Conservation (phyloP, 495 filamentous ascomycete species). For the Xylaria venustula region DNA sequence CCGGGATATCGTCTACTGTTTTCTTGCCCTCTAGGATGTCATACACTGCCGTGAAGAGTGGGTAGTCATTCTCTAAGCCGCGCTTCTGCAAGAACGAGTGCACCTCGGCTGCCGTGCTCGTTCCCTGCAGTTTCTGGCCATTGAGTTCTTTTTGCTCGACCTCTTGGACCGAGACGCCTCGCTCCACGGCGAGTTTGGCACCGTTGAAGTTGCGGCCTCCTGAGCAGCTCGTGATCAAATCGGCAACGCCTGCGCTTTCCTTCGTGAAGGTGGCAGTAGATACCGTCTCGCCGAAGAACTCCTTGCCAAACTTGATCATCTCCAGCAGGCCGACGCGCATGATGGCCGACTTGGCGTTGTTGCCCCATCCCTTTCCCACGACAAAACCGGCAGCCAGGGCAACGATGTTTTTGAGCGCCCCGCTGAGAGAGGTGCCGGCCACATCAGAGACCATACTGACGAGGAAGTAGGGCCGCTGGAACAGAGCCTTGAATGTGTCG, state of each 20-base stretch:
- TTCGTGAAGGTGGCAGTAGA: constrained; percentile 85
- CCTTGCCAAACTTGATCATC: constrained; percentile 90
- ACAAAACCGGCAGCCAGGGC: constrained; percentile 94
- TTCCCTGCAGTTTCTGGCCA: constrained; percentile 96
- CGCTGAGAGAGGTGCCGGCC: constrained; percentile 90
- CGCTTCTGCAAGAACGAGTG: constrained; percentile 79
- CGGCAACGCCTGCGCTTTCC: constrained; percentile 93
- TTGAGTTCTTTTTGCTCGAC: constrained; percentile 89
- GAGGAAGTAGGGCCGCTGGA: constrained; percentile 97
- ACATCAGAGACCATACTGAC: constrained; percentile 89
- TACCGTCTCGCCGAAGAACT: constrained; percentile 83
- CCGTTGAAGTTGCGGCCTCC: constrained; percentile 92
- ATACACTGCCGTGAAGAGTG: constrained; percentile 84
- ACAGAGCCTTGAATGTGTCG: constrained; percentile 71
- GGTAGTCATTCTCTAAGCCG: constrained; percentile 78
- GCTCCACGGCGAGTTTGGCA: constrained; percentile 82
- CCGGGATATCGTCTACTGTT: constrained; percentile 61
- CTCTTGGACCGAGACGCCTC: constrained; percentile 75
- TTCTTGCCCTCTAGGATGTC: constrained; percentile 59
- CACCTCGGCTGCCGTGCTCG: constrained; percentile 86
- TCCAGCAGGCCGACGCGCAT: constrained; percentile 94
- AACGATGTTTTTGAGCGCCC: constrained; percentile 96
- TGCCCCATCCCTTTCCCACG: constrained; percentile 93
- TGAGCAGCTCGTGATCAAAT: constrained; percentile 90
- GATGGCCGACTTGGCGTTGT: constrained; percentile 95